Evolutionary conservation across 2,329 filamentous ascomycete species (phyloP), one percentile per base, ranked within the genome.

Genomic region (Basipetospora chlamydospora): DNA sequence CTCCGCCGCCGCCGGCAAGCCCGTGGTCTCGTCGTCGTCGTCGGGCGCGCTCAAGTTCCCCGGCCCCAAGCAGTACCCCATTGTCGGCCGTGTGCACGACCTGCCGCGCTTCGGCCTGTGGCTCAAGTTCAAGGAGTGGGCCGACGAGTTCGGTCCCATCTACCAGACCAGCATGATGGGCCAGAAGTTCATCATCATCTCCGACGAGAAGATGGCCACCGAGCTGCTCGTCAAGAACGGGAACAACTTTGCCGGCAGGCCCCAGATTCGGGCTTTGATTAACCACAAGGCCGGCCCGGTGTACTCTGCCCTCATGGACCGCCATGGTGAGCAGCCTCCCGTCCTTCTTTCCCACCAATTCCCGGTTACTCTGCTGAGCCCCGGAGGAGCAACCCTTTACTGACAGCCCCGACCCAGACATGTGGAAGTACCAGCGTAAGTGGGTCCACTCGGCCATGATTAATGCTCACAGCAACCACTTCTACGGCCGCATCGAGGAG

Each of bases 41-140:
- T 31, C 35, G 31, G 26, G 26, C 7, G 8, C 43, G 32, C 49
- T 43, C 31, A 55, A 51, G 35, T 63, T 67, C 35, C 63, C 64
- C 0, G 64, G 64, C 0, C 64, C 64, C 9, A 55, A 50, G 38
- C 62, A 64, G 42, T 64, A 59, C 37, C 64, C 64, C 26, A 46
- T 68, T 16, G 50, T 68, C 13, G 64, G 64, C 21, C 58, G 64
- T 33, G 55, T 67, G 11, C 64, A 67, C 43, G 64, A 68, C 41
- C 44, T 68, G 2, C 59, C 64, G 7, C 55, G 59, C 28, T 60
- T 63, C 39, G 50, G 51, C 16, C 51, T 66, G 47, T 67, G 64
- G 64, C 56, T 65, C 44, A 67, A 67, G 50, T 66, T 67, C 48
- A 60, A 63, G 43, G 59, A 63, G 42, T 64, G 60, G 61, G 58